Evolutionary conservation across 805 yeast species (phyloP), one percentile per base, ranked within the genome.

Genomic region (Candida multigemmis): DNA sequence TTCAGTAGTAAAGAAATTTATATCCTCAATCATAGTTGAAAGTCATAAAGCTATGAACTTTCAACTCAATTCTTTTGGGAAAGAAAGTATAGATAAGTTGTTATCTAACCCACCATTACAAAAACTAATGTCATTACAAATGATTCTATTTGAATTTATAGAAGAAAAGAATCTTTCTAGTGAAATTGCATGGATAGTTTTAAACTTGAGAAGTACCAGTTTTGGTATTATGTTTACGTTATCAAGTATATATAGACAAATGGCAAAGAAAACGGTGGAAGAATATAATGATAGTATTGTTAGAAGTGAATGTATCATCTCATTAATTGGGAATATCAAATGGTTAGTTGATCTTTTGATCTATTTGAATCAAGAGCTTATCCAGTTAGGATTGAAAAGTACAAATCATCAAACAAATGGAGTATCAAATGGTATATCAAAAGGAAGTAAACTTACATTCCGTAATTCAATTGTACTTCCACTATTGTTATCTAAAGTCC

Each of bases 341-440:
- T 89, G 96, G 96, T 69, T 83, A 38, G 68, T 84, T 17, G 96
- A 86, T 46, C 71, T 84, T 34, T 62, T 84, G 29, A 72, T 78
- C 1, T 74, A 71, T 35, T 47, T 83, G 21, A 71, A 76, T 29
- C 94, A 87, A 48, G 94, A 89, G 37, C 51, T 80, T 18, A 44
- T 77, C 14, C 68, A 75, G 18, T 40, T 76, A 15, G 34, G 53
- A 14, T 38, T 43, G 30, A 26, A 46, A 32, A 36, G 48, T 43
- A 27, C 36, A 14, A 31, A 42, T 23, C 32, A 32, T 6, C 36
- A 42, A 5, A 22, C 32, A 3, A 33, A 35, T 18, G n/a, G n/a
- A n/a, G n/a, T n/a, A n/a, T n/a, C n/a, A n/a, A n/a, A n/a, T n/a
- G n/a, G n/a, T n/a, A n/a, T 34, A 45, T 22, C 19, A 20, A 8